Base-by-base conservation (phyloP, 768 basidiomycete species). In the Roridomyces roridus region DNA sequence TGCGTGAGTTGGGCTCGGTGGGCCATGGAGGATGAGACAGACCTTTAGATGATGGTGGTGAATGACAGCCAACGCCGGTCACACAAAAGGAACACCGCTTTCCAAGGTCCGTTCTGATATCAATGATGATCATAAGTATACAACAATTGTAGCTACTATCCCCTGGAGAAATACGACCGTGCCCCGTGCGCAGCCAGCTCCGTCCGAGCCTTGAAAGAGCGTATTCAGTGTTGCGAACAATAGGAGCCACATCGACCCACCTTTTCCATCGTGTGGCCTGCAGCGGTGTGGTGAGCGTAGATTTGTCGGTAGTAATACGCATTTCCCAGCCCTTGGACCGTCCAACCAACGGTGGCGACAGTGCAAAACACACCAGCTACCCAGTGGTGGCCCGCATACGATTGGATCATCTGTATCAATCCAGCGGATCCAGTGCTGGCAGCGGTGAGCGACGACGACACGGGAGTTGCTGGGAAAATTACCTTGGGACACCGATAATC, bases 401-500 rank as follows among this genome's bases (percentile, higher is more conserved):
- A 85, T 57, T 86, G 80, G 63, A 98, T 92, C 42, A 89, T 96
- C 73, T 95, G 92, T 67, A 98, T 95, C 47, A 99, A 80, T 15
- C 97, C 96, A 24, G 94, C 96, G 42, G 94, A 93, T 31, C 97
- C 97, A 41, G 96, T 96, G 59, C 92, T 92, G 54, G 51, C n/a
- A n/a, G 64, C 21, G 55, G 60, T 59, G 51, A 58, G 62, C 65
- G 40, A 65, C 35, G 51, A 52, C 29, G 49, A 72, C 73, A 75
- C 74, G 72, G 75, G 74, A 60, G 67, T 71, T 45, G 31, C n/a
- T 24, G 18, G 20, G n/a, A 31, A 42, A 64, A 71, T 63, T 77
- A 88, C 88, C 86, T 84, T 65, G 95, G 94, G 66, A 97, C 90
- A 63, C 96, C 96, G 70, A 98, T 87, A 71, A 95, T 88, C 92